These are phyloP conservation scores for Camelina sativa DNA, from an alignment of 345 rosid species.

Conservation along the genomic window DNA sequence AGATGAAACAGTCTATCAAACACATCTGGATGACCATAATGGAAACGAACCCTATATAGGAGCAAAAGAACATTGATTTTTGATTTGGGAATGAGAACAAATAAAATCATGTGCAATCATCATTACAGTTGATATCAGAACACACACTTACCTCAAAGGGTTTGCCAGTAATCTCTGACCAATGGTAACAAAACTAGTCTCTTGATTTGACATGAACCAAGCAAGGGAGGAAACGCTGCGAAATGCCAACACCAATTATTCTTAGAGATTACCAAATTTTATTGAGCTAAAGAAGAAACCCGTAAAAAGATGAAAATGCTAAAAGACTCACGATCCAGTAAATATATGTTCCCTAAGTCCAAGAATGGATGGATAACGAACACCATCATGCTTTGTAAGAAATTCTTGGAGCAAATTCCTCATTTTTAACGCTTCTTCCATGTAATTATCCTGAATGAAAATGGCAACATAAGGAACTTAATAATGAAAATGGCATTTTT, in stretches of 20 bases:
- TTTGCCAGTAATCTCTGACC: conserved; percentile 97
- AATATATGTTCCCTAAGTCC: conserved; percentile 99
- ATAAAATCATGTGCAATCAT: conserved; percentile 20
- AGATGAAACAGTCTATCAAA: conserved; percentile 98
- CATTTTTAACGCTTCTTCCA: conserved; percentile 99
- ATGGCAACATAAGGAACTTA: conserved; percentile 9
- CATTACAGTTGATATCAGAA: conserved; percentile 24
- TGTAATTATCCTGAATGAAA: conserved; percentile 80
- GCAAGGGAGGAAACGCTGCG: conserved; percentile 99
- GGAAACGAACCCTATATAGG: conserved; percentile 88
- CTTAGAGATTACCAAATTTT: conserved; percentile 9
- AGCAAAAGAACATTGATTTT: conserved; percentile 27
- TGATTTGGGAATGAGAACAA: conserved; percentile 10
- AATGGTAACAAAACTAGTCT: conserved; percentile 97
- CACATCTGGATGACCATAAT: conserved; percentile 99
- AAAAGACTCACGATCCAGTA: conserved; percentile 85
- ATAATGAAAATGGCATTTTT: not conserved
- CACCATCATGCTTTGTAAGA: conserved; percentile 93
- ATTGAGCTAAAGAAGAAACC: conserved; percentile 5
- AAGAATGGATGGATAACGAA: conserved; percentile 87
- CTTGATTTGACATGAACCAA: conserved; percentile 99
- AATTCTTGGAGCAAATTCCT: conserved; percentile 95
- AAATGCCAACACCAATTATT: conserved; percentile 29
- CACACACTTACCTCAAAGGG: conserved; percentile 78
- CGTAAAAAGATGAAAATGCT: conserved; percentile 18